Evolutionary conservation across 1,284 basidiomycete genomes (phyloP), one percentile per base, ranked within the genome.

Genomic region (Omphalotus olearius): DNA sequence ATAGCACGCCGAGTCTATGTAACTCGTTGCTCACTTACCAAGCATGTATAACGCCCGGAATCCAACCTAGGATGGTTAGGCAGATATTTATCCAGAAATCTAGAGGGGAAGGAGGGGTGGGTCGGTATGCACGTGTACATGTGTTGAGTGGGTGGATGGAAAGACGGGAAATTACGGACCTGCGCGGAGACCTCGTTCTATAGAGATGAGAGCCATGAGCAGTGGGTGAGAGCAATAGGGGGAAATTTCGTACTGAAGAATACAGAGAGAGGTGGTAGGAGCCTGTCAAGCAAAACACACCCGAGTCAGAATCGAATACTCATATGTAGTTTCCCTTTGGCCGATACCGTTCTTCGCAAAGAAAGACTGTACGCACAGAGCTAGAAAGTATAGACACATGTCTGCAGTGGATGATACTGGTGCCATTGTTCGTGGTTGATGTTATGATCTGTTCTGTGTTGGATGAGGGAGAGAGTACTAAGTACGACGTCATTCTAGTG

Each of bases 51-150:
- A 80, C 70, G 13, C 79, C 80, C 14, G 80, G 80, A 44, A 82
- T 75, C 78, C 78, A 82, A 18, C 74, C 80, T 10, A 82, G 63
- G 47, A 82, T 68, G 58, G 68, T 74, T 9, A 83, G 64, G 4
- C 69, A 63, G 56, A 82, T 69, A 59, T 82, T 82, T 54, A 82
- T 80, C 66, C 72, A 76, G 52, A 82, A 71, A 52, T 82, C 80
- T 78, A n/a, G n/a, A n/a, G n/a, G n/a, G n/a, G n/a, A n/a, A n/a
- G n/a, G n/a, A n/a, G n/a, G n/a, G n/a, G n/a, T n/a, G n/a, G n/a
- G n/a, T n/a, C n/a, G n/a, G n/a, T n/a, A n/a, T n/a, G n/a, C n/a
- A n/a, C n/a, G n/a, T n/a, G n/a, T n/a, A n/a, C n/a, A n/a, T n/a
- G n/a, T n/a, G n/a, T n/a, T n/a, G n/a, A n/a, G n/a, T n/a, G n/a